Base-by-base conservation (phyloP, 805 yeast genomes). In the Tanozyma kutaoensis region DNA sequence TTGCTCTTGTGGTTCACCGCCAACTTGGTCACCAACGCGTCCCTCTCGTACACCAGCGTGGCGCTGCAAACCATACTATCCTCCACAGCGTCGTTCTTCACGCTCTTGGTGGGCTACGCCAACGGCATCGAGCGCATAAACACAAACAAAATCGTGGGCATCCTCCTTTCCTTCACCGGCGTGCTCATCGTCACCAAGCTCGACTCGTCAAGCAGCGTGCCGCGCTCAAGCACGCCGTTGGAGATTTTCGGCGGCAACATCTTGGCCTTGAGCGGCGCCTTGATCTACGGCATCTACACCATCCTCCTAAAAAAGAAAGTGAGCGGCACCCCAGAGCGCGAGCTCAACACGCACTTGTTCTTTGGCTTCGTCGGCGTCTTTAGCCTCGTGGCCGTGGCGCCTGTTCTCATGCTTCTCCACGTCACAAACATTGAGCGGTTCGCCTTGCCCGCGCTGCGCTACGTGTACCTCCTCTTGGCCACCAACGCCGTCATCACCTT, bases 341-440 rank as follows among this genome's bases (percentile, higher is more conserved):
- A 78, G 27, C 62, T 91, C 24, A 77, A 91, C 47, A 82, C 93
- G 61, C 79, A 76, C 46, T 60, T 86, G 20, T 91, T 91, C 43
- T 86, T 91, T 46, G 98, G 97, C 1, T 86, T 81, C 52, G 97
- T 91, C 14, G 98, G 98, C 1, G 55, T 88, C 4, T 79, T 77
- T 56, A 81, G 85, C 37, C 44, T 78, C 8, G 40, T 82, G 1
- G 50, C 74, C 8, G 48, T 86, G 24, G 85, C 96, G 95, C 96
- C 98, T 3, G 51, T 84, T 4, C 45, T 91, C 7, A 28, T 84
- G 0, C 30, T 81, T 1, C 62, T 88, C 31, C 70, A 88, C 50
- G 61, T 53, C 32, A 35, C 64, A 1, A 78, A 77, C 1, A 50
- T 72, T 30, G 98, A 91, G 50, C 52, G 48, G 7, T 76, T 91